Conservation (phyloP, 1,139 yeast species). For the Insectozyma bohioensis region DNA sequence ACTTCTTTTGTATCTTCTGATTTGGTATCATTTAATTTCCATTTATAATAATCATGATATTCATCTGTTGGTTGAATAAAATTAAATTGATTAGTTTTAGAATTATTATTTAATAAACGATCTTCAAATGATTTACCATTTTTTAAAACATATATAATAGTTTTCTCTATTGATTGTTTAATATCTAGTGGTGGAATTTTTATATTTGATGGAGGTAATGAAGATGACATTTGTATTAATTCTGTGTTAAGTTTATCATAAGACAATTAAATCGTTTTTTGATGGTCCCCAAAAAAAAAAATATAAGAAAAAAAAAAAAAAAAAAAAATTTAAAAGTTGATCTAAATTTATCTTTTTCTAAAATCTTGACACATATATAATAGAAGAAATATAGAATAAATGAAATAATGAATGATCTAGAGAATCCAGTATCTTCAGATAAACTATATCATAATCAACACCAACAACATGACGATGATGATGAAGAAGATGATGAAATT, state of each 20-base stretch:
- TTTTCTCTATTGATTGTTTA: conserved; percentile 62
- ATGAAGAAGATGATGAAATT: conserved; percentile 16
- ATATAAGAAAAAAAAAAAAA: background rate
- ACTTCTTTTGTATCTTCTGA: conserved; percentile 1
- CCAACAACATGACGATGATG: conserved; percentile 1
- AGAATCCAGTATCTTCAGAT: too few species aligned
- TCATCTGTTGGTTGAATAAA: conserved; percentile 59
- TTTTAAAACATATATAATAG: conserved; percentile 67
- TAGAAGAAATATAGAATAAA: too few species aligned
- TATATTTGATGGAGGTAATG: background rate
- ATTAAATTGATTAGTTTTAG: conserved; percentile 53
- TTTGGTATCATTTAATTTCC: conserved; percentile 21
- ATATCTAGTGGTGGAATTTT: conserved; percentile 59
- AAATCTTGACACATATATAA: too few species aligned
- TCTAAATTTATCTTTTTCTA: too few species aligned
- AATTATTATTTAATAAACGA: conserved; percentile 49
- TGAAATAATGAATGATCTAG: too few species aligned
- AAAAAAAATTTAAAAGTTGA: background rate
- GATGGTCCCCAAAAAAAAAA: too few species aligned
- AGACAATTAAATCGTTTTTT: too few species aligned
- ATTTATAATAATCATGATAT: conserved; percentile 56
- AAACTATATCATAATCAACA: too few species aligned
- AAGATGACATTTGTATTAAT: too few species aligned
- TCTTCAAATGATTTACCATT: conserved; percentile 70
- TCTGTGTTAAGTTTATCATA: too few species aligned